Evolutionary conservation across 2,329 filamentous ascomycete species (phyloP), one percentile per base, ranked within the genome.

Genomic region (Fusarium chaquense): DNA sequence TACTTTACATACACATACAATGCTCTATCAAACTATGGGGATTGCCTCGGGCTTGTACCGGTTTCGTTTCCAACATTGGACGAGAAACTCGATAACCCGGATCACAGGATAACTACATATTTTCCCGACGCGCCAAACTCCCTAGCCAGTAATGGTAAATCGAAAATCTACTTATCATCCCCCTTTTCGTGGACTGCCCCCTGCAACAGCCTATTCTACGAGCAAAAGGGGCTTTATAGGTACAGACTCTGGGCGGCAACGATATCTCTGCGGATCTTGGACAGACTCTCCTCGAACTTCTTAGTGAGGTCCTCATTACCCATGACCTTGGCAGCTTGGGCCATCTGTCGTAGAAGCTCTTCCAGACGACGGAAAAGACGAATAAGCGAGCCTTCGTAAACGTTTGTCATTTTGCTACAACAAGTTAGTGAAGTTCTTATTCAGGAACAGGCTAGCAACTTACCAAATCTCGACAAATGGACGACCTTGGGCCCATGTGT

Each of bases 261-360:
- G 78, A 99, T 94, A 79, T 98, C 96, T 76, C 96, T 88, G 80
- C 93, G 89, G 57, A 98, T 92, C 86, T 97, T 96, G 62, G 87
- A 85, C 73, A 99, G 83, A 66, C 93, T 91, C 72, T 90, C 87
- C 76, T 97, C 94, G 77, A 99, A 99, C 82, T 97, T 98, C 78
- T 90, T 87, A 76, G 94, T 92, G 59, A 99, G 84, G 76, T 98
- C 96, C 65, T 97, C 93, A 78, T 92, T 98, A 75, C 96, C 96
- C 96, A 99, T 99, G 68, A 98, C 95, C 83, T 98, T 98, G 71
- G 93, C 89, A 26, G 95, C 96, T 82, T 98, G 93, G 18, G 92
- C 95, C 87, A 98, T 97, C 81, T 99, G 96, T 71, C 96, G 89
- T 36, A 99, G 85, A 61, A 98, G 85, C 82, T 99, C 96, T 81